phyloP scores from a whole-genome alignment of 371 early-diverging fungal genomes.

The Parasitella parasitica region DNA sequence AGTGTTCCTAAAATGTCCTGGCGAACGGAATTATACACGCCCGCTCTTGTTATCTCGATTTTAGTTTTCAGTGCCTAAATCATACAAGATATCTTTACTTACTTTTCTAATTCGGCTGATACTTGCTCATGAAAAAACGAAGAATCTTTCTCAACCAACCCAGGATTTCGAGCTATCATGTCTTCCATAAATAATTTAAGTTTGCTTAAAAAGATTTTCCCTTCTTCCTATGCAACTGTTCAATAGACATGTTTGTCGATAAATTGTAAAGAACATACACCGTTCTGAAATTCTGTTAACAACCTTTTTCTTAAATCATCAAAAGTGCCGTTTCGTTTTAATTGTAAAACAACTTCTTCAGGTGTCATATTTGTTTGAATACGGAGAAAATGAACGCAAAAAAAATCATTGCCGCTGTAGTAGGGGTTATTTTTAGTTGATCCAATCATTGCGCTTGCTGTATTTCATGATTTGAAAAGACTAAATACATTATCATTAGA shows the following conservation, averaged over 20 bases:
- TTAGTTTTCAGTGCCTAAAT: neutral
- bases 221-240: slow-evolving; percentile 14
- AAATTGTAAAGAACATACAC: slow-evolving; percentile 11
- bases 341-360: slow-evolving; percentile 41
- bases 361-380: slow-evolving; percentile 26
- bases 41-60: slow-evolving; percentile 12
- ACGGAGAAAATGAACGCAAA: neutral
- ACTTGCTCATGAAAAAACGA: slow-evolving; percentile 24
- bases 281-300: slow-evolving; percentile 34
- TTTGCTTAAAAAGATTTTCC: slow-evolving; percentile 26
- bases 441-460: neutral
- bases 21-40: slow-evolving; percentile 25
- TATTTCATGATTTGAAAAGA: no score
- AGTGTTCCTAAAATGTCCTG: slow-evolving; percentile 20
- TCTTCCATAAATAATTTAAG: slow-evolving; percentile 35
- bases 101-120: slow-evolving; percentile 37
- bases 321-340: slow-evolving; percentile 46
- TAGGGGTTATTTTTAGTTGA: neutral
- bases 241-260: neutral
- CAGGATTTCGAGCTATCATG: slow-evolving; percentile 27
- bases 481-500: no score
- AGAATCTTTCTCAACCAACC: slow-evolving; percentile 33
- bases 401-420: neutral
- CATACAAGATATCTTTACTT: neutral
- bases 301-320: slow-evolving; percentile 39